These are phyloP conservation scores for Diaporthe nobilis DNA, from an alignment of 2,329 filamentous ascomycete genomes.

Conservation along the genomic window DNA sequence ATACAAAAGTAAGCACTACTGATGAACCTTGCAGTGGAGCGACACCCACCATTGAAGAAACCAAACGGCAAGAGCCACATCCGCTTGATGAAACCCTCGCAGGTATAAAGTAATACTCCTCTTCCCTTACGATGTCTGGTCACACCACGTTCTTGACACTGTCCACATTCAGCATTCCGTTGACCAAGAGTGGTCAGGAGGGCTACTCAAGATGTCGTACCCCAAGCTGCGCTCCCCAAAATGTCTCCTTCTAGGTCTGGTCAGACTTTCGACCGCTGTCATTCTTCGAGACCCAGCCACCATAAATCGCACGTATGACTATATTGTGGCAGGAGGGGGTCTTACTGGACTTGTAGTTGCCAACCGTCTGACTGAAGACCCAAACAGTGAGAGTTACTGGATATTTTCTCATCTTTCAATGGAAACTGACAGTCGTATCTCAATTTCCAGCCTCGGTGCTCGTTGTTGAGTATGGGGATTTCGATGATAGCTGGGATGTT, in stretches of 20 bases:
- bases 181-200: not conserved
- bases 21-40: not conserved
- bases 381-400: slow-evolving; percentile 6
- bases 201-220: not conserved
- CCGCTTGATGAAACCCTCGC: not conserved
- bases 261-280: not conserved
- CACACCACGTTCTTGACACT: not conserved
- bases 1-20: slow-evolving; percentile 25
- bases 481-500: slow-evolving; percentile 36
- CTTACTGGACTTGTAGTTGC: slow-evolving; percentile 54
- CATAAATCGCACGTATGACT: slow-evolving; percentile 55
- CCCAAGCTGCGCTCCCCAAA: not conserved
- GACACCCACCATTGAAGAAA: not conserved
- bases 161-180: not conserved
- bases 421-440: not conserved
- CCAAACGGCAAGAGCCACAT: not conserved
- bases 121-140: not conserved
- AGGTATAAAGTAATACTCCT: not conserved
- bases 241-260: not conserved
- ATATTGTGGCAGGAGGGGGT: slow-evolving; percentile 56
- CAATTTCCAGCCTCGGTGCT: slow-evolving; percentile 37
- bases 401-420: too few species aligned
- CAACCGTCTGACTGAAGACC: slow-evolving; percentile 49
- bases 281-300: slow-evolving; percentile 34
- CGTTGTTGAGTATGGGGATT: slow-evolving; percentile 45